phyloP scores from a whole-genome alignment of 2,329 filamentous ascomycete species.

The Pezicula rhizophila region DNA sequence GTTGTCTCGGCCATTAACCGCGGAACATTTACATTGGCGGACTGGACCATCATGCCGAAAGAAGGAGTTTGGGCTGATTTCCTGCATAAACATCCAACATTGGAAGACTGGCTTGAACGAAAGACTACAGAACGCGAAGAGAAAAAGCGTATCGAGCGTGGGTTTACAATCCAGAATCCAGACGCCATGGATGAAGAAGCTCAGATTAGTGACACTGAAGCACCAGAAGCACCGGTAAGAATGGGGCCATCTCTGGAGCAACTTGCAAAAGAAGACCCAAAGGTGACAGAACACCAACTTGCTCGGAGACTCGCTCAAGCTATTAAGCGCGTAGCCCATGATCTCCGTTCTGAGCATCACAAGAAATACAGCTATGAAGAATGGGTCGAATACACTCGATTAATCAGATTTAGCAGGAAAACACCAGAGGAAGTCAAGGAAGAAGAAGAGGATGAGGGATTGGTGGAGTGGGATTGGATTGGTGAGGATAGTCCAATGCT shows the following conservation, averaged over 20 bases:
- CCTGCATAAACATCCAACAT: slow-evolving; percentile 39
- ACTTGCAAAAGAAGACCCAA: slow-evolving; percentile 31
- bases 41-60: slow-evolving; percentile 61
- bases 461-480: slow-evolving; percentile 69
- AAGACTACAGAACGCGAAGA: slow-evolving; percentile 34
- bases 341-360: slow-evolving; percentile 39
- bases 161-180: slow-evolving; percentile 25
- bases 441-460: slow-evolving; percentile 49
- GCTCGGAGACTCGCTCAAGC: slow-evolving; percentile 48
- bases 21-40: slow-evolving; percentile 53
- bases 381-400: slow-evolving; percentile 58
- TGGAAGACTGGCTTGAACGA: slow-evolving; percentile 31
- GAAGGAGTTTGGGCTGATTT: slow-evolving; percentile 48
- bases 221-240: slow-evolving; percentile 1
- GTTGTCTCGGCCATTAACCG: slow-evolving; percentile 57
- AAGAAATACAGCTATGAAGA: slow-evolving; percentile 61
- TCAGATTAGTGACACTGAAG: background rate
- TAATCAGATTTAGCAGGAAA: slow-evolving; percentile 51
- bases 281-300: slow-evolving; percentile 39
- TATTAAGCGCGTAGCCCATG: slow-evolving; percentile 49
- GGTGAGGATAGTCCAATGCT: slow-evolving; percentile 63
- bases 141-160: slow-evolving; percentile 33
- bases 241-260: slow-evolving; percentile 26
- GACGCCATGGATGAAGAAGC: slow-evolving; percentile 21
- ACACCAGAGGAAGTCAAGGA: slow-evolving; percentile 25